Evolutionary conservation across 495 filamentous ascomycete species (phyloP).

Genomic region (Podospora conica): DNA sequence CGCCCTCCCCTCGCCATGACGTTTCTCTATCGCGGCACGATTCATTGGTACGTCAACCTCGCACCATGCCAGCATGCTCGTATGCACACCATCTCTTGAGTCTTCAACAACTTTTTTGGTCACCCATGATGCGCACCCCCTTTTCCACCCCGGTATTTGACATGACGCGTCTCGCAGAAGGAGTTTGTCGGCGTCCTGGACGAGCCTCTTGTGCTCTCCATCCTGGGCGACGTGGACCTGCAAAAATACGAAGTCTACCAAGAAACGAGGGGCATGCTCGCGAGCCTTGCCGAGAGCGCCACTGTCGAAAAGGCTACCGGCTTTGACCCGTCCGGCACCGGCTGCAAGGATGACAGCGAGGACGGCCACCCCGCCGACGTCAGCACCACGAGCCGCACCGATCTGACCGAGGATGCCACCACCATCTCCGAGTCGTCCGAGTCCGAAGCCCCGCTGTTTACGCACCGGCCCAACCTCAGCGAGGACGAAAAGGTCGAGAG

Average conservation of each 20-base stretch:
- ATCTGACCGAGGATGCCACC: slow-evolving; percentile 21
- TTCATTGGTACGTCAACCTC: not conserved
- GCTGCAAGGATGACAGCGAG: slow-evolving; percentile 21
- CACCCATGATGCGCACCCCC: not conserved
- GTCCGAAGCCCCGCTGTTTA: slow-evolving; percentile 17
- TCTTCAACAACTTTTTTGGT: not conserved
- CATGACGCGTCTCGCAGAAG: slow-evolving; percentile 15
- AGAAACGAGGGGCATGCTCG: slow-evolving; percentile 51
- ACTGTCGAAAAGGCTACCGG: slow-evolving; percentile 58
- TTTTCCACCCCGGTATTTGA: not conserved
- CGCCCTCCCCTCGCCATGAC: not conserved
- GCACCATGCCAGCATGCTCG: not conserved
- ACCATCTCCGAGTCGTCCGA: slow-evolving; percentile 21
- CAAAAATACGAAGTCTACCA: slow-evolving; percentile 62
- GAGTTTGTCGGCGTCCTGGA: slow-evolving; percentile 27
- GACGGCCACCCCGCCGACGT: slow-evolving; percentile 14
- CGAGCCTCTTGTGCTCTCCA: slow-evolving; percentile 24
- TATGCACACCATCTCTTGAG: no score
- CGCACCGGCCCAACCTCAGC: slow-evolving; percentile 41
- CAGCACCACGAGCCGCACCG: slow-evolving; percentile 13
- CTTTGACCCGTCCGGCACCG: slow-evolving; percentile 74
- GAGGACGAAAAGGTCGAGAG: slow-evolving; percentile 51
- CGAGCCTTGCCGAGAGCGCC: slow-evolving; percentile 54
- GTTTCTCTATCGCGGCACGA: not conserved
- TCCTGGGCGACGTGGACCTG: slow-evolving; percentile 49